Evolutionary conservation across 163 green algal species (phyloP), one percentile per base, ranked within the genome.

Genomic region (Scenedesmus sp.): DNA sequence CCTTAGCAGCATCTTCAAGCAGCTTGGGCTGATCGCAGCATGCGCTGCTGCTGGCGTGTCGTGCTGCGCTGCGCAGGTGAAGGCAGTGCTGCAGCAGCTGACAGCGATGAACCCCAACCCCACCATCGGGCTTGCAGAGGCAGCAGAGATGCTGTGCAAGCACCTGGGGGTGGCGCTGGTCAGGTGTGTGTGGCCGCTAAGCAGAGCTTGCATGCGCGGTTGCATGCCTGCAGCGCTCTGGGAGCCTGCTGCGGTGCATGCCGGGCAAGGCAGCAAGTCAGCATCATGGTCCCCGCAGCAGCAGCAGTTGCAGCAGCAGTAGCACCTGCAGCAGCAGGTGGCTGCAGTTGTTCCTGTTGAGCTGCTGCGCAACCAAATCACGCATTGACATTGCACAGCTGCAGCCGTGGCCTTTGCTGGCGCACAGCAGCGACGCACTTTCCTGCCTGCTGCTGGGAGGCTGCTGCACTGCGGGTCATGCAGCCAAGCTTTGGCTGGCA

Each of bases 41-140:
- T 56, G 62, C 84, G 3, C 57, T 57, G 59, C 84, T 46, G 60
- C 12, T 64, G n/a, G 8, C 52, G 8, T 82, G 15, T 82, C 23
- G 15, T 66, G 34, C 16, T 83, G n/a, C 7, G 55, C 26, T 84
- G n/a, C 26, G 77, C 92, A 96, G 94, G 92, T 96, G 10, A 96
- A 96, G 91, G 77, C 95, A 15, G 91, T 95, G 13, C 90, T 96
- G 52, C 95, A 96, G 81, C 95, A 96, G 89, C 93, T 96, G 84
- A 95, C 94, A 12, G 93, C 90, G 1, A 87, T 96, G 7, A 96
- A 93, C 70, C 88, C 86, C 83, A 96, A 94, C 3, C 94, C 95
- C 55, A 94, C 93, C 7, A 95, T 96, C 56, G 95, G 94, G 2
- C 91, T 96, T 1, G 95, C 94, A 60, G 95, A 96, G 82, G 93